Evolutionary conservation across 768 basidiomycete genomes (phyloP), one percentile per base, ranked within the genome.

Genomic region (Hericium coralloides): DNA sequence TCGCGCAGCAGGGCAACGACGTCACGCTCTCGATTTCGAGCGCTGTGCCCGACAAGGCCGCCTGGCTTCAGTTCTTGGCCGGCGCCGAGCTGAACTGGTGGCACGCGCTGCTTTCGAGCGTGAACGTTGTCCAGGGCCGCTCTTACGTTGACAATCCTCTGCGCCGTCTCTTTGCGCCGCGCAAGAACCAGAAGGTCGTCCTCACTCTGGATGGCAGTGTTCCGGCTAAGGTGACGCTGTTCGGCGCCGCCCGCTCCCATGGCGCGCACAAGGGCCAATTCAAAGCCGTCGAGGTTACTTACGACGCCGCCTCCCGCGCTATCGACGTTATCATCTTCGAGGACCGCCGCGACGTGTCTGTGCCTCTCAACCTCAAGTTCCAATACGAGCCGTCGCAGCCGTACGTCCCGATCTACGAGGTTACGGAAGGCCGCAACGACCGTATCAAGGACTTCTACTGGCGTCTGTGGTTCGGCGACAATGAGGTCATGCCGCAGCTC

Each of bases 381-480:
- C 69, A 77, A 58, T 98, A 98, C 73, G 83, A 86, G 64, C 93
- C 95, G 6, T 83, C 88, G 7, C 85, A 85, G 73, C 92, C 92
- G 43, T 97, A 79, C 60, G 87, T 89, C 2, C 94, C 97, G 22
- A 93, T 99, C 63, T 95, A 95, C 66, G 97, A 98, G 69, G 73
- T 95, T 57, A 81, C 84, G 4, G 77, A 80, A 9, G 89, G 80
- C 59, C 85, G 95, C 63, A 98, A 95, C 74, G 77, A 76, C 55
- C 83, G 89, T 59, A 95, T 98, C 75, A 98, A 97, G 74, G 83
- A 89, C 64, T 98, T 98, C 69, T 99, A 99, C 76, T 99, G 97
- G 97, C 86, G 86, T 68, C 73, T 98, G 37, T 98, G 97, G 97
- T 95, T 93, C 68, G 94, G 97, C 38, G 92, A 93, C 66, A 76